These are phyloP conservation scores for Botrytis cinerea DNA, from an alignment of 2,329 filamentous ascomycete species.

Conservation along the genomic window DNA sequence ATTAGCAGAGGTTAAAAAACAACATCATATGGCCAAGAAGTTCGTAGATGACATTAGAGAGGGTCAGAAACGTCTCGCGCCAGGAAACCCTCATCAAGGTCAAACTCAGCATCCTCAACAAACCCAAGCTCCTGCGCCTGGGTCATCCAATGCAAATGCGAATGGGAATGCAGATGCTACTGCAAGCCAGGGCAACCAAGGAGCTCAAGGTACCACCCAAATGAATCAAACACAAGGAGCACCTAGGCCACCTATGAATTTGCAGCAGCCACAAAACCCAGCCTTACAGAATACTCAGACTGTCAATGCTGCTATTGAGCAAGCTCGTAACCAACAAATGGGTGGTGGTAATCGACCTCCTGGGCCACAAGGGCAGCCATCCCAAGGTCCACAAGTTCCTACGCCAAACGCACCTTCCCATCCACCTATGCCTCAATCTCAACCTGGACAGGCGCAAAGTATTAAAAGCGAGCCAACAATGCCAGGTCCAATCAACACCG, in stretches of 20 bases:
- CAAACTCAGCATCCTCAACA: slow-evolving; percentile 14
- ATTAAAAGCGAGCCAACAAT: slow-evolving; percentile 38
- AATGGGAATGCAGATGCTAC: neutral
- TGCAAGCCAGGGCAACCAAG: slow-evolving; percentile 6
- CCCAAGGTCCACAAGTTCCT: slow-evolving; percentile 28
- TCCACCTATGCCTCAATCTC: slow-evolving; percentile 29
- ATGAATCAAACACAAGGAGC: slow-evolving; percentile 31
- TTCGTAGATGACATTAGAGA: slow-evolving; percentile 53
- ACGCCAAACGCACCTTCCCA: slow-evolving; percentile 31
- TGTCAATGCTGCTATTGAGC: slow-evolving; percentile 42
- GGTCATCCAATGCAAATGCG: neutral
- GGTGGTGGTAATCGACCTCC: slow-evolving; percentile 33
- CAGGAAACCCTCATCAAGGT: slow-evolving; percentile 11
- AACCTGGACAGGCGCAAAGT: slow-evolving; percentile 28
- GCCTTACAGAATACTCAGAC: slow-evolving; percentile 40
- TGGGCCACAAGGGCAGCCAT: slow-evolving; percentile 32
- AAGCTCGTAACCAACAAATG: slow-evolving; percentile 41
- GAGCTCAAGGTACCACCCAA: slow-evolving; percentile 28
- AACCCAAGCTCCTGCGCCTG: slow-evolving; percentile 28
- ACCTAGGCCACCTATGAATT: slow-evolving; percentile 38
- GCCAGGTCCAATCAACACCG: slow-evolving; percentile 39
- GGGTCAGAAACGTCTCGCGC: slow-evolving; percentile 36
- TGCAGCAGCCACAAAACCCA: slow-evolving; percentile 37
- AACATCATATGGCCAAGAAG: slow-evolving; percentile 49
- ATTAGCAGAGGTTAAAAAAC: slow-evolving; percentile 49